Base-by-base conservation (phyloP, 441 rosid genomes). In the Erodium texanum region DNA sequence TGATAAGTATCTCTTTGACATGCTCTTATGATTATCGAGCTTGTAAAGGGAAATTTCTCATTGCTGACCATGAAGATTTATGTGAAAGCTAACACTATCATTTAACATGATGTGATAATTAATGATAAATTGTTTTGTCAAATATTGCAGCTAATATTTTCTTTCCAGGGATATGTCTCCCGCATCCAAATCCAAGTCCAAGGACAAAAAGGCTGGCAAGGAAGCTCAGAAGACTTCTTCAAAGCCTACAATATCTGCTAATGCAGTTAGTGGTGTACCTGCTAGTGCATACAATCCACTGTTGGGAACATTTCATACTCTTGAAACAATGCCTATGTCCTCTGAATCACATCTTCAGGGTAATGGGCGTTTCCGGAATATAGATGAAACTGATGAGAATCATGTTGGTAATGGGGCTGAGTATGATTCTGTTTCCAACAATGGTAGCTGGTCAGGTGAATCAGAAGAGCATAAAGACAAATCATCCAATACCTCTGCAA, bases 401-500 rank as follows among this genome's bases (percentile, higher is more conserved):
- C 65, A 65, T 12, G 80, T 52, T 64, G 85, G 77, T 66, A 79
- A 74, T 43, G 84, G 85, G 71, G 64, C 81, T 24, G 93, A 88
- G 75, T 86, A 79, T 72, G 93, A 90, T 79, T 80, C 92, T 27
- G 76, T 88, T 71, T 90, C 93, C 8, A 90, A 88, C 54, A 90
- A 86, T 24, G 90, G 86, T 76, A 90, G 96, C 79, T 88, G 93
- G 79, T 90, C 96, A 4, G 92, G 96, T 27, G 96, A 90, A 73
- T 90, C 93, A 0, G 93, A 90, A 81, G 96, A 90, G 54, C 89
- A 84, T 24, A 86, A 90, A 80, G 90, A 89, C 43, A 87, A 80
- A 75, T 56, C 70, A 43, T 68, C 77, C 9, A 85, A 74, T 79
- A 76, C 68, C 24, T 63, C 85, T 27, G 65, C 32, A 34, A 79